Evolutionary conservation across 2,329 filamentous ascomycete species (phyloP).

Genomic region (Colletotrichum orchidophilum): DNA sequence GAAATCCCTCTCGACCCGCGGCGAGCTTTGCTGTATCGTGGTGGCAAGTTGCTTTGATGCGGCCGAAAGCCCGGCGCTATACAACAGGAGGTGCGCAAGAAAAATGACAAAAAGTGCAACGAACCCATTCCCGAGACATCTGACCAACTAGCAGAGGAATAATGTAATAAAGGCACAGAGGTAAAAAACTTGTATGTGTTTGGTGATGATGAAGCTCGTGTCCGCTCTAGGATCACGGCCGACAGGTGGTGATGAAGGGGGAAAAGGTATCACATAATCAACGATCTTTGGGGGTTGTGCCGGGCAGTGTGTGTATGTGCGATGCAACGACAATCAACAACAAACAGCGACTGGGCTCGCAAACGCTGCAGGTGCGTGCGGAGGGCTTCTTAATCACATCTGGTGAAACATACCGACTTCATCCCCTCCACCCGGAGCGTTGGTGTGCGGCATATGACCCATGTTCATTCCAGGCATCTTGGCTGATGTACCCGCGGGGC

Average conservation of each 20-base stretch:
- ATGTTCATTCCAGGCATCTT: slow-evolving; percentile 76
- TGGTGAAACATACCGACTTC: slow-evolving; percentile 99
- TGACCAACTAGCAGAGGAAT: slow-evolving; percentile 33
- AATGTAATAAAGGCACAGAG: slow-evolving; percentile 32
- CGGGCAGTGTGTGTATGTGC: slow-evolving; percentile 35
- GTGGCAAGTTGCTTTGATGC: slow-evolving; percentile 41
- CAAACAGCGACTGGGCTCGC: slow-evolving; percentile 31
- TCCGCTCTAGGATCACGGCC: slow-evolving; percentile 31
- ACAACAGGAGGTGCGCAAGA: slow-evolving; percentile 30
- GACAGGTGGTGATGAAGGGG: slow-evolving; percentile 30
- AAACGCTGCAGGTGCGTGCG: slow-evolving; percentile 52
- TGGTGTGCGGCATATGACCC: slow-evolving; percentile 78
- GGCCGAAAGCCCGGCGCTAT: slow-evolving; percentile 42
- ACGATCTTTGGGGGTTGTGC: slow-evolving; percentile 34
- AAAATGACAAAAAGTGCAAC: slow-evolving; percentile 40
- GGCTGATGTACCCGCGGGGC: slow-evolving; percentile 59
- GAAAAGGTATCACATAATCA: slow-evolving; percentile 46
- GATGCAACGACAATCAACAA: slow-evolving; percentile 37
- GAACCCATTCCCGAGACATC: slow-evolving; percentile 43
- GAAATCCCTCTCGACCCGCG: slow-evolving; percentile 48
- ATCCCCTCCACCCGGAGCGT: slow-evolving; percentile 73
- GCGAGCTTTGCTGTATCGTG: slow-evolving; percentile 49
- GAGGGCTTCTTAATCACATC: slow-evolving; percentile 70
- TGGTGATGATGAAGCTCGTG: slow-evolving; percentile 31
- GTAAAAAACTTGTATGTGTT: slow-evolving; percentile 29